Evolutionary conservation across 208 protist genomes (phyloP).

Genomic region (Trypanosoma scelopori): DNA sequence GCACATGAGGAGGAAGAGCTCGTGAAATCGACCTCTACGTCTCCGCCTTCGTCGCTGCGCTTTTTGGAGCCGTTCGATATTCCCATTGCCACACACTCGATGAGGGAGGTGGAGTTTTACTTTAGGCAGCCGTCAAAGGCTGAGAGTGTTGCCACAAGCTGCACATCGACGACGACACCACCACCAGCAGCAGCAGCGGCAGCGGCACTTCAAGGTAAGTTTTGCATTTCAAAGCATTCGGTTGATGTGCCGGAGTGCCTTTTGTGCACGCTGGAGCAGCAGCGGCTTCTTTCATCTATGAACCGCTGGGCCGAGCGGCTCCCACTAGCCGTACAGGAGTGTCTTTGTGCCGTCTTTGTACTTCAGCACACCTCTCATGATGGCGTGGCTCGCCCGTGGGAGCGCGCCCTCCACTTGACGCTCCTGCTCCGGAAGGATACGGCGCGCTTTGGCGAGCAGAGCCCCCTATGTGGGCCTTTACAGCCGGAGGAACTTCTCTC

Average conservation of each 20-base stretch:
- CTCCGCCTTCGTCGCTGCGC: not conserved
- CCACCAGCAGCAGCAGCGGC: not conserved
- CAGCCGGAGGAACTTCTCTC: conserved; percentile 59
- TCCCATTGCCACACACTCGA: conserved; percentile 30
- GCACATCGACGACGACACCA: not conserved
- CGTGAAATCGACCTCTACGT: not conserved
- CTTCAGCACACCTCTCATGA: conserved; percentile 36
- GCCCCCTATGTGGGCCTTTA: conserved; percentile 57
- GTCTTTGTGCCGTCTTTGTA: conserved; percentile 49
- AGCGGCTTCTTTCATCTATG: conserved; percentile 52
- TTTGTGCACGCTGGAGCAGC: conserved; percentile 77
- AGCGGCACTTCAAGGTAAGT: conserved; percentile 1
- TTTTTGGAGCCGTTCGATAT: conserved; percentile 52
- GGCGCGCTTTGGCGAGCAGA: conserved; percentile 46
- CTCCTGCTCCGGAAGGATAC: conserved; percentile 47
- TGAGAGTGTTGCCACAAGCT: not conserved
- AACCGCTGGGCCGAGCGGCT: conserved; percentile 57
- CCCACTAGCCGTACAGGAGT: conserved; percentile 34
- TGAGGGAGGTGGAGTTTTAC: conserved; percentile 55
- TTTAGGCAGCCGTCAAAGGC: conserved; percentile 23
- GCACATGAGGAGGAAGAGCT: not conserved
- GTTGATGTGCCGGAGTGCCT: conserved; percentile 31
- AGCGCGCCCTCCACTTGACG: conserved; percentile 41
- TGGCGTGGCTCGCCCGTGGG: conserved; percentile 14
- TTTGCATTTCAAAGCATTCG: conserved; percentile 22